These are phyloP conservation scores for Phytophthora melonis DNA, from an alignment of 352 stramenopile species.

Conservation along the genomic window DNA sequence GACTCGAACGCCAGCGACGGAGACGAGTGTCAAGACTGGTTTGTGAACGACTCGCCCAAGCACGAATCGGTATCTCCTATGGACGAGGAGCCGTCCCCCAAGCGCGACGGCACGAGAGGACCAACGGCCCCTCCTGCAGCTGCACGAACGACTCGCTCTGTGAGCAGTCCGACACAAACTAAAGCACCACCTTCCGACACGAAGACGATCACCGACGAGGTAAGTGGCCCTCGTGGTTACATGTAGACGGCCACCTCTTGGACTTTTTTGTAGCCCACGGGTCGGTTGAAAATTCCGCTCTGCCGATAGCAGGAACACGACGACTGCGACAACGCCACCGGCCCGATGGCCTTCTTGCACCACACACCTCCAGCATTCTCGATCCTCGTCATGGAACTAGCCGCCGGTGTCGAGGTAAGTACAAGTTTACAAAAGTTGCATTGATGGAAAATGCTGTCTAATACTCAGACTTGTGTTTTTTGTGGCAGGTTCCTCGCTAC, in stretches of 20 bases:
- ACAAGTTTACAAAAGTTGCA: not conserved
- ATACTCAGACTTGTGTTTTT: not conserved
- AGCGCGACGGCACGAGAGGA: constrained; percentile 25
- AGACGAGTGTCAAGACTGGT: constrained; percentile 81
- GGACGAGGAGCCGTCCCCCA: constrained; percentile 34
- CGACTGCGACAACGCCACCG: constrained; percentile 43
- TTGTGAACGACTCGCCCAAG: constrained; percentile 75
- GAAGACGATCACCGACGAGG: constrained; percentile 36
- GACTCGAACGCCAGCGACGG: constrained; percentile 58
- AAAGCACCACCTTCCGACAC: constrained; percentile 30
- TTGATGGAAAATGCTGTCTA: not conserved
- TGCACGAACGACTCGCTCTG: constrained; percentile 18
- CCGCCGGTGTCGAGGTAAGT: constrained; percentile 48
- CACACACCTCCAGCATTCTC: constrained; percentile 56
- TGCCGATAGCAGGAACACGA: constrained; percentile 35
- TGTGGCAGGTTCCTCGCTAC: constrained; percentile 55
- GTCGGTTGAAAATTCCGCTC: not conserved
- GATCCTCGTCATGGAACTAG: constrained; percentile 81
- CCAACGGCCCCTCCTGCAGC: constrained; percentile 7
- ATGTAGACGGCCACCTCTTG: no score
- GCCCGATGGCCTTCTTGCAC: constrained; percentile 73
- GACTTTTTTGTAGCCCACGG: not conserved
- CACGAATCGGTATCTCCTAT: constrained; percentile 37
- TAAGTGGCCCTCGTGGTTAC: no score
- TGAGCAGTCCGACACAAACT: constrained; percentile 24